A percentile compares a stretch with the other conserved stretches of the same genome.
phyloP scores from a whole-genome alignment of 352 stramenopile genomes.

The Thalassiosira sp. region DNA sequence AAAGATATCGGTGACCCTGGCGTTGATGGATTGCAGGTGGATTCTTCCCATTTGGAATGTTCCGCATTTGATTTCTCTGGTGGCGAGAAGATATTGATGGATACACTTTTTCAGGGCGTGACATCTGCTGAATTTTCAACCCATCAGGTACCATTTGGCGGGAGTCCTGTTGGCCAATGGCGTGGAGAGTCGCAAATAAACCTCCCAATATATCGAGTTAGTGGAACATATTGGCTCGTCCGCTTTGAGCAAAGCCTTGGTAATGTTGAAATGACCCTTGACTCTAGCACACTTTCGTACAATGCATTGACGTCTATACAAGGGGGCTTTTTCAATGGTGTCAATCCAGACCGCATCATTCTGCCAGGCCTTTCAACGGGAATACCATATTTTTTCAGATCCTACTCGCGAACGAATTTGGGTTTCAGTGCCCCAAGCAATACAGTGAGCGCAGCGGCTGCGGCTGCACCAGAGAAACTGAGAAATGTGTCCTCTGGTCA shows the following conservation, averaged over 20 bases:
- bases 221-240: slow-evolving; percentile 68
- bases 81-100: slow-evolving; percentile 44
- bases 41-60: slow-evolving; percentile 49
- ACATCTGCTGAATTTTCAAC: slow-evolving; percentile 38
- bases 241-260: slow-evolving; percentile 79
- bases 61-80: slow-evolving; percentile 38
- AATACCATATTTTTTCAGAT: slow-evolving; percentile 77
- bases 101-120: slow-evolving; percentile 30
- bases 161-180: slow-evolving; percentile 32
- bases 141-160: slow-evolving; percentile 48
- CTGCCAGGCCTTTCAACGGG: slow-evolving; percentile 73
- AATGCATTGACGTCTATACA: slow-evolving; percentile 31
- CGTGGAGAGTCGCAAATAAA: slow-evolving; percentile 42
- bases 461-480: slow-evolving; percentile 50
- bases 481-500: slow-evolving; percentile 44
- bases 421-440: slow-evolving; percentile 58
- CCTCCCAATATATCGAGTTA: slow-evolving; percentile 72
- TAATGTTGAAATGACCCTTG: slow-evolving; percentile 52
- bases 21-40: slow-evolving; percentile 37
- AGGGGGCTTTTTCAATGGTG: slow-evolving; percentile 51
- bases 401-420: slow-evolving; percentile 63
- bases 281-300: slow-evolving; percentile 32
- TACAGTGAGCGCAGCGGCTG: slow-evolving; percentile 50
- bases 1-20: slow-evolving; percentile 38
- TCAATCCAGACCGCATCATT: slow-evolving; percentile 57